Evolutionary conservation across 2,329 filamentous ascomycete genomes (phyloP).

Genomic region (Alternaria dauci): DNA sequence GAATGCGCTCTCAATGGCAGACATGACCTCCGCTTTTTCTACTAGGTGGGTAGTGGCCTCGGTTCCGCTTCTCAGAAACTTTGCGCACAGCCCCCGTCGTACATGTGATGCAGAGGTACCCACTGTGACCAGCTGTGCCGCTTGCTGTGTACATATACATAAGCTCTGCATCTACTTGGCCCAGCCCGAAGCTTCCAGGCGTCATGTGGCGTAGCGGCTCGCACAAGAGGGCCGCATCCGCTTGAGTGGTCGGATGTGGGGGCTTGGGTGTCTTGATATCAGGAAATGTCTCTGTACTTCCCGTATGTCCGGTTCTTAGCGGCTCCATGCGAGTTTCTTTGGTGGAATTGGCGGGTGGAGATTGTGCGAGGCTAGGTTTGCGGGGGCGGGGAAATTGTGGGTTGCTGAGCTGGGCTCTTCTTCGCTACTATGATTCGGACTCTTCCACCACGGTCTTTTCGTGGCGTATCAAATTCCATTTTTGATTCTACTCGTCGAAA

Average conservation of each 20-base stretch:
- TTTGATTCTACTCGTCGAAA: not conserved
- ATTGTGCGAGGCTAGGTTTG: conserved; percentile 15
- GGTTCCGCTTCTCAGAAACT: conserved; percentile 9
- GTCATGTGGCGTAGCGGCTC: conserved; percentile 10
- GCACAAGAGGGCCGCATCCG: conserved; percentile 15
- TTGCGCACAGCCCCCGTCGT: conserved; percentile 3
- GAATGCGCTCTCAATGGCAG: conserved; percentile 42
- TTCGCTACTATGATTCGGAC: not conserved
- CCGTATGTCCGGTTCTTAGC: conserved; percentile 16
- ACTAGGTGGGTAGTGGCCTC: conserved; percentile 1
- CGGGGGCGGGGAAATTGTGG: conserved; percentile 54
- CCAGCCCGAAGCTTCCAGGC: not conserved
- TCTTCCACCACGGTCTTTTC: not conserved
- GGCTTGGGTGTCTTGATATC: not conserved
- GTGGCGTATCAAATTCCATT: not conserved
- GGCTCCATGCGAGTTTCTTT: conserved; percentile 1
- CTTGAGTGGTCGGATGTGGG: conserved; percentile 9
- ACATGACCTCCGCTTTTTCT: conserved; percentile 26
- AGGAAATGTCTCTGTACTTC: conserved; percentile 5
- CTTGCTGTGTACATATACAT: not conserved
- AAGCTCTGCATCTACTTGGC: not conserved
- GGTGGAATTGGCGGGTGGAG: conserved; percentile 15
- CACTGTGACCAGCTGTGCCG: conserved; percentile 1
- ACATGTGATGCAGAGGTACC: conserved; percentile 9
- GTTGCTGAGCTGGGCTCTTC: conserved; percentile 8